Evolutionary conservation across 176 grass and related monocot genomes (phyloP).

Genomic region (Zoysia japonica): DNA sequence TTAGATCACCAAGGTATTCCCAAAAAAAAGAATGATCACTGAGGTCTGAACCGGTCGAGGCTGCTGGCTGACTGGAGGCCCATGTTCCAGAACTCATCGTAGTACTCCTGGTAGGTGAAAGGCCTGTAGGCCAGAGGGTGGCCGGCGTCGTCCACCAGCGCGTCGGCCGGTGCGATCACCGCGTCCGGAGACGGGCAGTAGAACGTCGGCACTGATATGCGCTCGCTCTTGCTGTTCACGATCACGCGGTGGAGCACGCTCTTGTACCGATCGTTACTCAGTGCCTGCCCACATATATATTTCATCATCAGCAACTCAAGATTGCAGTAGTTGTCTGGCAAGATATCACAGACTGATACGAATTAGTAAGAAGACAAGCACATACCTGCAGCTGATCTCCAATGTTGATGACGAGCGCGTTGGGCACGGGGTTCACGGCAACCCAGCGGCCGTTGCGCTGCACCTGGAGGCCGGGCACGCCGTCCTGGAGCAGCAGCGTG

Average conservation of each 20-base stretch:
- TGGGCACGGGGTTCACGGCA: conserved; percentile 63
- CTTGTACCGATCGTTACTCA: conserved; percentile 77
- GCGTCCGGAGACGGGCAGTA: conserved; percentile 65
- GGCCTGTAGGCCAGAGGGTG: conserved; percentile 60
- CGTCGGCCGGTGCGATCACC: conserved; percentile 55
- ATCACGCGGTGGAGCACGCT: conserved; percentile 85
- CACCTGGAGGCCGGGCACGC: conserved; percentile 76
- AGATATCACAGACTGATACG: neutral
- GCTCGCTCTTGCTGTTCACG: conserved; percentile 73
- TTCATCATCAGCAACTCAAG: neutral
- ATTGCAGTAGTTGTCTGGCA: neutral
- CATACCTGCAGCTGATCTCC: conserved; percentile 80
- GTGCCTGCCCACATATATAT: conserved; percentile 42
- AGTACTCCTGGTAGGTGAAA: conserved; percentile 80
- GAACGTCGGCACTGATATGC: conserved; percentile 89
- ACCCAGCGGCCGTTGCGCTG: conserved; percentile 63
- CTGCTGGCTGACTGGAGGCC: conserved; percentile 69
- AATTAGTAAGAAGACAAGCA: neutral
- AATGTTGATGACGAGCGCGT: conserved; percentile 81
- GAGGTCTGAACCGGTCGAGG: conserved; percentile 65
- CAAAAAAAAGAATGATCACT: neutral
- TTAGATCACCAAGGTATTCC: too few species aligned
- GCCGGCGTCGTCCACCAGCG: conserved; percentile 42
- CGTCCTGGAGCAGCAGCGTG: conserved; percentile 88
- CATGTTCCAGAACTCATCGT: conserved; percentile 73